Evolutionary conservation across 495 filamentous ascomycete genomes (phyloP).

Genomic region (Staphylotrichum longicolle): DNA sequence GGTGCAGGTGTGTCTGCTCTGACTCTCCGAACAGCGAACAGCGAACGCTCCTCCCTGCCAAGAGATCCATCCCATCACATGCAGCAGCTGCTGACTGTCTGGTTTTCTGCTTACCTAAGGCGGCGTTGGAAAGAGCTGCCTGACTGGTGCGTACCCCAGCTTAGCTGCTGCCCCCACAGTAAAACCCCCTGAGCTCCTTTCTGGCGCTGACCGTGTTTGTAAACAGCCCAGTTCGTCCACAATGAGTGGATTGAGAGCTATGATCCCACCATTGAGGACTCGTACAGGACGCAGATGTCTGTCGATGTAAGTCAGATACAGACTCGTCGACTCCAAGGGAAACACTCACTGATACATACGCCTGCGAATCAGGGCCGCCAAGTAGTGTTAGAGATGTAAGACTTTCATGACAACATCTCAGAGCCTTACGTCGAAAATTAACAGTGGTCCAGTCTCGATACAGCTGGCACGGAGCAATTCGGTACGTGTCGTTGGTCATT

Average conservation of each 20-base stretch:
- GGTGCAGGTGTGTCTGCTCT: constrained; percentile 34
- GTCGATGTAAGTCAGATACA: constrained; percentile 71
- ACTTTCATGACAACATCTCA: neutral
- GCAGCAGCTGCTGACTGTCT: constrained; percentile 32
- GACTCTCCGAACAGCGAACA: neutral
- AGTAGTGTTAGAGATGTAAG: constrained; percentile 93
- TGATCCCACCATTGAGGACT: constrained; percentile 96
- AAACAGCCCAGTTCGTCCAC: constrained; percentile 93
- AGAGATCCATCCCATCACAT: constrained; percentile 29
- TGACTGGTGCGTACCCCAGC: constrained; percentile 69
- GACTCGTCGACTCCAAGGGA: too few relatives aligned
- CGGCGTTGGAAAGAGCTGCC: constrained; percentile 96
- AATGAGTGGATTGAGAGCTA: constrained; percentile 99
- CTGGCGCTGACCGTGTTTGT: constrained; percentile 25
- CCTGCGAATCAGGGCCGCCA: constrained; percentile 69
- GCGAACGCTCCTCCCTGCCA: constrained; percentile 13
- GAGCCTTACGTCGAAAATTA: neutral
- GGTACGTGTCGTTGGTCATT: constrained; percentile 57
- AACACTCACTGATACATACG: constrained; percentile 16
- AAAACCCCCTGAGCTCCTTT: constrained; percentile 17
- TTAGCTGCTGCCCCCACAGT: constrained; percentile 10
- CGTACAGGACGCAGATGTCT: constrained; percentile 89
- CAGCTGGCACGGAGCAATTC: constrained; percentile 97
- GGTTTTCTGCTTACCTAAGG: constrained; percentile 51
- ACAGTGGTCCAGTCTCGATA: constrained; percentile 67